Conservation (phyloP, 1,284 basidiomycete genomes). For the Cryptococcus maquisensis region DNA sequence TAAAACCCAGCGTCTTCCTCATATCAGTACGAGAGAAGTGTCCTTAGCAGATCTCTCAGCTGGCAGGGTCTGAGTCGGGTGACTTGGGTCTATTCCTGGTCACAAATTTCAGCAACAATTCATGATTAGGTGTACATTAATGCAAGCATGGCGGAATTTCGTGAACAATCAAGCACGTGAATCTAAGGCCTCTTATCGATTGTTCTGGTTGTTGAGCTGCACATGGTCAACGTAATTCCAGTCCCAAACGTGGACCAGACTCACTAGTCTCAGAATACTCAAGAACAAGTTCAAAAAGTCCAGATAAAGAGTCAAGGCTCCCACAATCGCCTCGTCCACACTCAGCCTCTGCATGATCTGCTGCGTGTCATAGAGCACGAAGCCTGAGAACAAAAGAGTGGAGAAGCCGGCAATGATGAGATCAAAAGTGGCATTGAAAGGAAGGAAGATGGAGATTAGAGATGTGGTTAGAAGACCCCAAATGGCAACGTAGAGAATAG, state of each 20-base stretch:
- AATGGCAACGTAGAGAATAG: slow-evolving; percentile 45
- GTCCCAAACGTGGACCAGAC: neutral
- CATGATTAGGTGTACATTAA: too few relatives aligned
- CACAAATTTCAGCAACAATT: too few relatives aligned
- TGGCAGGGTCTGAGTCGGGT: too few relatives aligned
- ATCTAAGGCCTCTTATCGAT: slow-evolving; percentile 12
- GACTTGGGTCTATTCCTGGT: too few relatives aligned
- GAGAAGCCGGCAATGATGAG: slow-evolving; percentile 43
- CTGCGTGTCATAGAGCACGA: slow-evolving; percentile 47
- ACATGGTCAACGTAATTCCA: neutral
- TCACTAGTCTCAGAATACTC: slow-evolving; percentile 13
- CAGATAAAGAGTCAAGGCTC: slow-evolving; percentile 33
- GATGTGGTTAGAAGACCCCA: slow-evolving; percentile 43
- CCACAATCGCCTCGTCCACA: slow-evolving; percentile 47
- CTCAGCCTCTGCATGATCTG: slow-evolving; percentile 49
- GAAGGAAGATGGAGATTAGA: slow-evolving; percentile 46
- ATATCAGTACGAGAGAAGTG: too few relatives aligned
- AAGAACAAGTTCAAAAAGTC: slow-evolving; percentile 13
- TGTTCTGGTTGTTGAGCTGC: slow-evolving; percentile 20
- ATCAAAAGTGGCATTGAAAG: slow-evolving; percentile 47
- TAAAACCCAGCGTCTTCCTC: too few relatives aligned
- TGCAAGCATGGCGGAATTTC: too few relatives aligned
- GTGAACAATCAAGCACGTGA: too few relatives aligned
- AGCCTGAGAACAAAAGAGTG: slow-evolving; percentile 47
- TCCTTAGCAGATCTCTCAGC: too few relatives aligned